Evolutionary conservation across 2,329 filamentous ascomycete genomes (phyloP).

Genomic region (Macroventuria anomochaeta): DNA sequence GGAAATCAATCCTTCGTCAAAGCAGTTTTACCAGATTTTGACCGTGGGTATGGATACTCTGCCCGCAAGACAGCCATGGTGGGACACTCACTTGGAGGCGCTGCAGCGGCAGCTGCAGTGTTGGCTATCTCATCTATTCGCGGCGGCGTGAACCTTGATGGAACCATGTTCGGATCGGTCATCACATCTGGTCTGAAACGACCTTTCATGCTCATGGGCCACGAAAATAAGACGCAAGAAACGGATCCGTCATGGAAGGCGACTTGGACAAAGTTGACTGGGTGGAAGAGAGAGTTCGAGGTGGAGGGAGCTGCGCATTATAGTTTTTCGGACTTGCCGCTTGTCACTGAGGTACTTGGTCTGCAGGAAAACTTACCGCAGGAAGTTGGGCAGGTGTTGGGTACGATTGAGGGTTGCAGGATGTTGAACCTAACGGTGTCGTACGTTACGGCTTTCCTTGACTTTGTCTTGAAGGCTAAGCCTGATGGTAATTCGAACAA

Average conservation of each 20-base stretch:
- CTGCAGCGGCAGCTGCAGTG: slow-evolving; percentile 33
- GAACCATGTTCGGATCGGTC: slow-evolving; percentile 35
- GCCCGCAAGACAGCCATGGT: slow-evolving; percentile 27
- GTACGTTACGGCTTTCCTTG: slow-evolving; percentile 30
- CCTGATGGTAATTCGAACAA: slow-evolving; percentile 7
- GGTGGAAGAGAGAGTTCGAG: slow-evolving; percentile 39
- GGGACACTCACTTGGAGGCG: slow-evolving; percentile 50
- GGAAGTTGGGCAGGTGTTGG: slow-evolving; percentile 29
- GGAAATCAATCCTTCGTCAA: slow-evolving; percentile 15
- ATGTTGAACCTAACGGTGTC: slow-evolving; percentile 30
- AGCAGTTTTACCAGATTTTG: slow-evolving; percentile 13
- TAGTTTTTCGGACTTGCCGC: slow-evolving; percentile 37
- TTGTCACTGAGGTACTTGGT: slow-evolving; percentile 23
- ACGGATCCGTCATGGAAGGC: slow-evolving; percentile 38
- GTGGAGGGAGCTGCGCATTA: slow-evolving; percentile 36
- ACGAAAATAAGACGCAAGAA: slow-evolving; percentile 38
- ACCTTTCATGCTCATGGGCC: slow-evolving; percentile 36
- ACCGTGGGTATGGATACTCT: background rate
- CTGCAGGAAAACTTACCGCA: slow-evolving; percentile 25
- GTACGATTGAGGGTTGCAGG: slow-evolving; percentile 28
- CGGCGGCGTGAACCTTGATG: slow-evolving; percentile 48
- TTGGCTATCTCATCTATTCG: slow-evolving; percentile 23
- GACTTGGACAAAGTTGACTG: slow-evolving; percentile 28
- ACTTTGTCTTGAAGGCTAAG: slow-evolving; percentile 28
- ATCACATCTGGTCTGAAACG: slow-evolving; percentile 20